Evolutionary conservation across 2,329 filamentous ascomycete species (phyloP).

Genomic region (Phialocephala subalpina): DNA sequence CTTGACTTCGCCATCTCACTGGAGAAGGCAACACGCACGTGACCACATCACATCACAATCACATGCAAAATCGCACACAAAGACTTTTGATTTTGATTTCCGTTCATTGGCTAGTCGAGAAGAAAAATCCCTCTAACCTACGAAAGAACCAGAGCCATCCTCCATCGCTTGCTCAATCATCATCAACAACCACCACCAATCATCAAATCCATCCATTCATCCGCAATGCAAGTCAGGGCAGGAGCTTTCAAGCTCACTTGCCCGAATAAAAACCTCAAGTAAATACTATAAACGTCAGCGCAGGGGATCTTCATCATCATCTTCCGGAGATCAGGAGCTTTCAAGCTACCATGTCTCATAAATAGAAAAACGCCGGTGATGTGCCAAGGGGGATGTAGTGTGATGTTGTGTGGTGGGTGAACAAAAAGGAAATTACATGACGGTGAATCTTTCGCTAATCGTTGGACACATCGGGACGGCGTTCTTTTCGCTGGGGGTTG

Average conservation of each 20-base stretch:
- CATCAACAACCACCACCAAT: constrained; percentile 13
- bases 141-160: background rate
- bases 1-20: background rate
- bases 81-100: constrained; percentile 12
- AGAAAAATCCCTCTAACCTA: background rate
- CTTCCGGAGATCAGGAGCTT: constrained; percentile 42
- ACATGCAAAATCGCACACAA: background rate
- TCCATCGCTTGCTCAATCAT: constrained; percentile 17
- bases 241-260: constrained; percentile 46
- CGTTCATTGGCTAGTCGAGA: constrained; percentile 23
- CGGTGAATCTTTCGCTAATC: constrained; percentile 48
- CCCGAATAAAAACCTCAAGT: constrained; percentile 21
- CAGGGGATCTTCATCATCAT: constrained; percentile 17
- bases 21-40: background rate
- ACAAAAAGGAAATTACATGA: constrained; percentile 45
- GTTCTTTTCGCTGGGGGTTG: constrained; percentile 31
- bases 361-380: constrained; percentile 40
- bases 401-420: constrained; percentile 29
- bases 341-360: constrained; percentile 44
- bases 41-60: background rate
- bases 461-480: constrained; percentile 43
- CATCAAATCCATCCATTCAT: constrained; percentile 3
- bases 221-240: constrained; percentile 27
- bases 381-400: constrained; percentile 41
- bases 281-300: constrained; percentile 21